Percentiles rank a stretch among this genome's conserved stretches.
Evolutionary conservation across 768 basidiomycete genomes (phyloP).

Genomic region (Termitomyces sp.): DNA sequence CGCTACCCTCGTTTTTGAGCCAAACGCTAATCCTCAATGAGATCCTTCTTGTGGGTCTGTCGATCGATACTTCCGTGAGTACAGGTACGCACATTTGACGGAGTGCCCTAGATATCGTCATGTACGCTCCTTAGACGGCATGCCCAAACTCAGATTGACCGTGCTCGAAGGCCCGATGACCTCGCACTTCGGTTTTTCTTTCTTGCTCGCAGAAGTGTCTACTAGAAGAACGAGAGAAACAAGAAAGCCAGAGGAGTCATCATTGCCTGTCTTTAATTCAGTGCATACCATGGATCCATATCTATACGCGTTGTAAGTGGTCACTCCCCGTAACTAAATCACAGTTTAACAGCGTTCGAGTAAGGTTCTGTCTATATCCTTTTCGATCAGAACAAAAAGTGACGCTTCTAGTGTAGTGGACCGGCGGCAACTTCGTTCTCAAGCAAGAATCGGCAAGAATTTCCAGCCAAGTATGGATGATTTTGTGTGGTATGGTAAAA

Average conservation of each 20-base stretch:
- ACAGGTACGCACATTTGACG: not conserved
- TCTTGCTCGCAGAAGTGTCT: not conserved
- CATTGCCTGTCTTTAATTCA: not conserved
- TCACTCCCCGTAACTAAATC: not conserved
- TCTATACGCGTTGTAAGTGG: not conserved
- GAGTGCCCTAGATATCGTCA: not conserved
- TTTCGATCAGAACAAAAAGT: not conserved
- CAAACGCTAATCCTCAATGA: not conserved
- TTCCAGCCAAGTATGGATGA: not conserved
- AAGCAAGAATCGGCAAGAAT: not conserved
- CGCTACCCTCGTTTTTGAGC: not conserved
- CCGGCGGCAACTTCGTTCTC: not conserved
- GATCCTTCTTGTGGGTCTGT: not conserved
- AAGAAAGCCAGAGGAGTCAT: not conserved
- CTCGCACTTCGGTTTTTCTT: not conserved
- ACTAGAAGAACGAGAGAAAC: too few relatives aligned
- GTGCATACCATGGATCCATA: not conserved
- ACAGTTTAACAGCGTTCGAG: not conserved
- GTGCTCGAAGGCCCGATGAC: conserved; percentile 5
- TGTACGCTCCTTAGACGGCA: not conserved
- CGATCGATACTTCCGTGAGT: not conserved
- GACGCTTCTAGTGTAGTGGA: not conserved
- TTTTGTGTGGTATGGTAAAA: not conserved
- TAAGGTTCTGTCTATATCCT: not conserved
- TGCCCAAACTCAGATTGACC: conserved; percentile 6